Percentiles rank a stretch among this genome's conserved stretches.
Evolutionary conservation across 2,329 filamentous ascomycete genomes (phyloP).

Genomic region (Neodidymelliopsis sp.): DNA sequence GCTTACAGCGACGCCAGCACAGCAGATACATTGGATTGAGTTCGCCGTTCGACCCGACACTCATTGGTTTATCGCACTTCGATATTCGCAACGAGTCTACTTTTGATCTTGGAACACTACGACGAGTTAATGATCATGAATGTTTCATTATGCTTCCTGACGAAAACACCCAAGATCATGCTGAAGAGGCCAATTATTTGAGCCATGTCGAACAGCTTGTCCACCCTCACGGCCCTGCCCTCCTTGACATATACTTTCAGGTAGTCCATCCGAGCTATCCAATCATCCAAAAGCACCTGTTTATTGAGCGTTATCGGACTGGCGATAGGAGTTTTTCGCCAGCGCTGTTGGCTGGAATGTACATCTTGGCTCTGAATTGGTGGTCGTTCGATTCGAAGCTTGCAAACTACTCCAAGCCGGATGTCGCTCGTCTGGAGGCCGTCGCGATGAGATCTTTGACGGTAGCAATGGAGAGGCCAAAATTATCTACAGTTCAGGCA

Average conservation of each 20-base stretch:
- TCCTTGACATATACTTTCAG: conserved; percentile 83
- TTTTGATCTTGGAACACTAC: conserved; percentile 67
- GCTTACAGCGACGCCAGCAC: conserved; percentile 78
- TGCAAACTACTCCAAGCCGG: conserved; percentile 69
- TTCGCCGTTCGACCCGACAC: conserved; percentile 82
- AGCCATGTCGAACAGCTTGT: conserved; percentile 79
- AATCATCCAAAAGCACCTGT: conserved; percentile 81
- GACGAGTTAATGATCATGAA: conserved; percentile 78
- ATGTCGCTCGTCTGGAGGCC: conserved; percentile 76
- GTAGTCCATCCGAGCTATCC: conserved; percentile 83
- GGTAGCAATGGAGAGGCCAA: conserved; percentile 81
- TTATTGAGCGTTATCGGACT: conserved; percentile 78
- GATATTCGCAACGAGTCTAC: conserved; percentile 83
- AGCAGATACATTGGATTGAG: conserved; percentile 85
- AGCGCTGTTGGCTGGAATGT: conserved; percentile 78
- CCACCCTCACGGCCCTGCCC: conserved; percentile 74
- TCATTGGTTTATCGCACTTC: conserved; percentile 81
- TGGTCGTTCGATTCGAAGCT: conserved; percentile 78
- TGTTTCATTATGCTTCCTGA: conserved; percentile 84
- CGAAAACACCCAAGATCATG: conserved; percentile 72
- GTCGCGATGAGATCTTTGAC: conserved; percentile 76
- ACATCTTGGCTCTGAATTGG: conserved; percentile 87
- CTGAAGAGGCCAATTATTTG: conserved; percentile 72
- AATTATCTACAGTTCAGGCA: conserved; percentile 81
- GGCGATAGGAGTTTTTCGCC: conserved; percentile 78